Evolutionary conservation across 495 filamentous ascomycete species (phyloP).

Genomic region (Tuber aestivum): DNA sequence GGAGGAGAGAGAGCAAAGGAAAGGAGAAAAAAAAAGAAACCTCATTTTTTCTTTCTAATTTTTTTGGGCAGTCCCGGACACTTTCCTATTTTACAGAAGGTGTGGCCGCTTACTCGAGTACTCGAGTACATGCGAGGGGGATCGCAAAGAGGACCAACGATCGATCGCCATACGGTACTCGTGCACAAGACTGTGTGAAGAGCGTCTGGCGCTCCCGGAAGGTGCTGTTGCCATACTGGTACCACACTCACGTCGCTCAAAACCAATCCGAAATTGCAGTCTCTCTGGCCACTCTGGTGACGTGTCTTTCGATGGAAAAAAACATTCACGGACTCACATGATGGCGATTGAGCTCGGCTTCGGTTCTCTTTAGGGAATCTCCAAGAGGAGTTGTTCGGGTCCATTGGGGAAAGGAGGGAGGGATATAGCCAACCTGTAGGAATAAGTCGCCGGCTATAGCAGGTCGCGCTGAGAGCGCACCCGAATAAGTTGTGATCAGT

Average conservation of each 20-base stretch:
- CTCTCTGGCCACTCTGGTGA: slow-evolving; percentile 22
- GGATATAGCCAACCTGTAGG: slow-evolving; percentile 13
- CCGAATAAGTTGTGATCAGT: not conserved
- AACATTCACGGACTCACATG: slow-evolving; percentile 35
- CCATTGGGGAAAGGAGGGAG: slow-evolving; percentile 16
- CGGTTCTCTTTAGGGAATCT: slow-evolving; percentile 34
- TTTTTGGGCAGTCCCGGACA: not conserved
- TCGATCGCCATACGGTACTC: not conserved
- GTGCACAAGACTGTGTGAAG: not conserved
- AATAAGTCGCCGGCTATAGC: not conserved
- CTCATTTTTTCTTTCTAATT: not conserved
- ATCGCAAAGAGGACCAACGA: slow-evolving; percentile 1
- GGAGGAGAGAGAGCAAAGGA: not conserved
- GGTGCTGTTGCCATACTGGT: not conserved
- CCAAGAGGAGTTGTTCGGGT: slow-evolving; percentile 24
- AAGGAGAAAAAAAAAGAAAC: not conserved
- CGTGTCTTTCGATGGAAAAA: slow-evolving; percentile 30
- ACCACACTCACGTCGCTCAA: slow-evolving; percentile 14
- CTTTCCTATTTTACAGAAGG: not conserved
- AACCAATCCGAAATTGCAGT: slow-evolving; percentile 23
- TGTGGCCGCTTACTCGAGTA: not conserved
- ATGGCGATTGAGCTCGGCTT: slow-evolving; percentile 28
- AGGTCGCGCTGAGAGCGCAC: not conserved
- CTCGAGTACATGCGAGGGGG: not conserved
- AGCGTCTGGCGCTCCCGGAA: not conserved